phyloP scores from a whole-genome alignment of 2,329 filamentous ascomycete species.

The Microcyclosporella mali region DNA sequence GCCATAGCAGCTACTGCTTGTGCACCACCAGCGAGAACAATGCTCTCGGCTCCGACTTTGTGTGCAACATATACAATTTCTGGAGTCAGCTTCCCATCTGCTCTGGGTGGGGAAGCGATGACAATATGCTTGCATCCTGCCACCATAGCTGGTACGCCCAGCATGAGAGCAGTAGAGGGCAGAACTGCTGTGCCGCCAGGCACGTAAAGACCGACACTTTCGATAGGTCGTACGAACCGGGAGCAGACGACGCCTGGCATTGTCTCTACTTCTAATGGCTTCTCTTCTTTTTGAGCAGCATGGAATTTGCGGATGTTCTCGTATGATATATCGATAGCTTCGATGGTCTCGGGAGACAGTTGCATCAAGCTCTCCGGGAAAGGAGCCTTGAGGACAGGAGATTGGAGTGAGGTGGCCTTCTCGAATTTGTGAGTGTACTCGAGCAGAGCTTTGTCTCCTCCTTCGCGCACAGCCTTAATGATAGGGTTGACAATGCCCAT shows the following conservation, averaged over 20 bases:
- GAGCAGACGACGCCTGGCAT: conserved; percentile 97
- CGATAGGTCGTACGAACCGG: conserved; percentile 85
- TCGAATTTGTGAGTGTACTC: conserved; percentile 98
- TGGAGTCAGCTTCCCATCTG: conserved; percentile 85
- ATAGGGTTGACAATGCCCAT: conserved; percentile 88
- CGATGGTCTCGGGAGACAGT: conserved; percentile 71
- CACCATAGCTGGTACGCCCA: conserved; percentile 95
- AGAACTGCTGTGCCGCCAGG: conserved; percentile 96
- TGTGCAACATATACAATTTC: conserved; percentile 97
- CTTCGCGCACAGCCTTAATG: conserved; percentile 74
- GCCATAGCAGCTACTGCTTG: conserved; percentile 96
- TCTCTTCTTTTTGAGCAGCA: conserved; percentile 78
- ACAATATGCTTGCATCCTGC: conserved; percentile 95
- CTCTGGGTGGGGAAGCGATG: conserved; percentile 80
- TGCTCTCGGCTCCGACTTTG: conserved; percentile 92
- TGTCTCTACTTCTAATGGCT: conserved; percentile 80
- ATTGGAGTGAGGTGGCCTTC: conserved; percentile 83
- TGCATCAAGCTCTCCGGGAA: conserved; percentile 84
- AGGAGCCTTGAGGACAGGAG: conserved; percentile 81
- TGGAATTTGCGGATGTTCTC: conserved; percentile 96
- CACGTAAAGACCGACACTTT: conserved; percentile 92
- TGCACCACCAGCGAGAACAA: conserved; percentile 89
- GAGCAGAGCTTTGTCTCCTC: conserved; percentile 81
- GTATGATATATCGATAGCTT: conserved; percentile 89
- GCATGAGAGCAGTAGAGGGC: conserved; percentile 93